Conservation (phyloP, 331 rosid species). For the Acacia concinna region DNA sequence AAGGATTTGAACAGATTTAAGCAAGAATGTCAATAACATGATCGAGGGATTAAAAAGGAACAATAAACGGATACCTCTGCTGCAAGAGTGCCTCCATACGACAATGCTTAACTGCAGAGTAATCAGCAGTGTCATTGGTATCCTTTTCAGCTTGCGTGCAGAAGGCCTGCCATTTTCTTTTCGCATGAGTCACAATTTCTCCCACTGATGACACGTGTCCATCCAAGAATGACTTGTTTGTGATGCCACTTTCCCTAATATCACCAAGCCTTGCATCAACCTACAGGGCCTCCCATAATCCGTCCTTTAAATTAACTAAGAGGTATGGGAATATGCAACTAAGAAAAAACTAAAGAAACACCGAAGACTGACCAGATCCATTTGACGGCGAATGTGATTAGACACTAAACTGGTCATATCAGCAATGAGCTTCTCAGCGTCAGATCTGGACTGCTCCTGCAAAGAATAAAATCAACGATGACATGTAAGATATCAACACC, state of each 20-base stretch:
- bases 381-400: conserved; percentile 68
- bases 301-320: background rate
- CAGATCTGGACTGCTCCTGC: conserved; percentile 86
- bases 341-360: background rate
- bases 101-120: conserved; percentile 79
- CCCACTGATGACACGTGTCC: conserved; percentile 78
- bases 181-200: conserved; percentile 66
- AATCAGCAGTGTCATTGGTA: conserved; percentile 62
- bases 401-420: conserved; percentile 75
- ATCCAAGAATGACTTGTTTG: conserved; percentile 73
- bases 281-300: conserved; percentile 42
- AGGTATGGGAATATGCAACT: background rate
- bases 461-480: background rate
- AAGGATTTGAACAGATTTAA: conserved; percentile 5
- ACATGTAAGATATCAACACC: conserved; percentile 33
- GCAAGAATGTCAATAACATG: conserved; percentile 11
- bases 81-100: conserved; percentile 75
- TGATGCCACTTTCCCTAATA: conserved; percentile 58
- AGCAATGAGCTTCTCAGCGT: conserved; percentile 83
- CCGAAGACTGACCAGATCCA: conserved; percentile 59
- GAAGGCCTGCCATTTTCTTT: conserved; percentile 79
- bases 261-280: conserved; percentile 73
- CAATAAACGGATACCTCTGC: conserved; percentile 48
- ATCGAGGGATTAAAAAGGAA: background rate
- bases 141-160: conserved; percentile 73